These are phyloP conservation scores for Pythium rishiriense DNA, from an alignment of 352 stramenopile species.

Conservation along the genomic window DNA sequence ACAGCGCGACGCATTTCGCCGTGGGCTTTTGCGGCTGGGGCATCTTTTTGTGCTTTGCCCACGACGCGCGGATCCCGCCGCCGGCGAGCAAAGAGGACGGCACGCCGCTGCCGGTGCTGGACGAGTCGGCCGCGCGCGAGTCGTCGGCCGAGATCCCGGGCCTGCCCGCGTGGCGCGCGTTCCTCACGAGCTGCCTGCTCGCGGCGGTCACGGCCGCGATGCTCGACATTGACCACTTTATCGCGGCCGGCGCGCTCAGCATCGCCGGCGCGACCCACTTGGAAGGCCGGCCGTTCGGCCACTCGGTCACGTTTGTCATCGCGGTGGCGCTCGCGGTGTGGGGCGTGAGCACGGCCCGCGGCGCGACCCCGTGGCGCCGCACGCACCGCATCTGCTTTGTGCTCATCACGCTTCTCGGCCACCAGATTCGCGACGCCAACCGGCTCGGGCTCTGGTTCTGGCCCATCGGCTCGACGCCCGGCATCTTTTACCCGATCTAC, in stretches of 20 bases:
- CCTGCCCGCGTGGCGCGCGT: constrained; percentile 25
- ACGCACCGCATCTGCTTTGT: constrained; percentile 53
- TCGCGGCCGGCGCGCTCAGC: constrained; percentile 54
- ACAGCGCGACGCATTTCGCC: constrained; percentile 54
- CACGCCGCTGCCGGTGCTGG: constrained; percentile 19
- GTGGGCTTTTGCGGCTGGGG: constrained; percentile 63
- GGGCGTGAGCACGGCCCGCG: constrained; percentile 14
- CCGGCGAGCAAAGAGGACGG: constrained; percentile 5
- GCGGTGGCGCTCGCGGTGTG: constrained; percentile 40
- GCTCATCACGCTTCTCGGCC: constrained; percentile 53
- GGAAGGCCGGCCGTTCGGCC: constrained; percentile 57
- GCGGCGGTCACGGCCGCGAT: constrained; percentile 42
- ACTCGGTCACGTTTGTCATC: constrained; percentile 70
- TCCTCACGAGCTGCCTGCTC: constrained; percentile 45
- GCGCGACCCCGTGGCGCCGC: constrained; percentile 28
- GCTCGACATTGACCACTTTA: constrained; percentile 77
- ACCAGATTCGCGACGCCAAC: constrained; percentile 72
- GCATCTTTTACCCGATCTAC: constrained; percentile 68
- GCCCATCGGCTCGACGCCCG: constrained; percentile 63
- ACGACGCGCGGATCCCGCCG: constrained; percentile 25
- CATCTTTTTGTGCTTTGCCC: constrained; percentile 51
- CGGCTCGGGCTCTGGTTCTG: constrained; percentile 68
- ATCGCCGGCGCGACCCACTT: constrained; percentile 62
- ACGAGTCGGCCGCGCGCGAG: constrained; percentile 17
- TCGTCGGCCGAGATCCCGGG: constrained; percentile 6